phyloP scores from a whole-genome alignment of 306 rosid genomes.

The Spatholobus suberectus region DNA sequence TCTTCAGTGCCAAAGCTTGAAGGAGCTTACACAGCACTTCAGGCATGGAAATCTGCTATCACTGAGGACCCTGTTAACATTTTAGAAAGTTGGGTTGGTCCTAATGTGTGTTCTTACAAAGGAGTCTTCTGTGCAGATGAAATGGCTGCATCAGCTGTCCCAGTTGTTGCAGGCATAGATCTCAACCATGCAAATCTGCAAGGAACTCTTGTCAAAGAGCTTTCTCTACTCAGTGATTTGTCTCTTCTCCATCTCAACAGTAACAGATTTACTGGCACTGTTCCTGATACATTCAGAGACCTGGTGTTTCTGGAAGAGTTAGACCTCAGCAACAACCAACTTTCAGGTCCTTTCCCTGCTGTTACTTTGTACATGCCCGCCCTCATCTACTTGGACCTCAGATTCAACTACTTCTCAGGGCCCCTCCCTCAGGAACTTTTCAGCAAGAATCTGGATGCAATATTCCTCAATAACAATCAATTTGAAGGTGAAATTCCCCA shows the following conservation, averaged over 20 bases:
- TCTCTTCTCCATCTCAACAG: slow-evolving; percentile 86
- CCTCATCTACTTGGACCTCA: slow-evolving; percentile 85
- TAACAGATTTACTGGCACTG: slow-evolving; percentile 73
- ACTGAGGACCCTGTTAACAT: slow-evolving; percentile 77
- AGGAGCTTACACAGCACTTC: slow-evolving; percentile 78
- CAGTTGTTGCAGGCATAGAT: slow-evolving; percentile 81
- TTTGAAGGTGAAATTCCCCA: slow-evolving; percentile 85
- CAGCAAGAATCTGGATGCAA: slow-evolving; percentile 76
- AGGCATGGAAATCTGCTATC: slow-evolving; percentile 92
- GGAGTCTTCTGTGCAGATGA: slow-evolving; percentile 81
- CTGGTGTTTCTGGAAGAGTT: slow-evolving; percentile 73
- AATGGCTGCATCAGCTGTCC: slow-evolving; percentile 44
- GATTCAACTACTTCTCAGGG: slow-evolving; percentile 84
- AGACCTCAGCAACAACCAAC: slow-evolving; percentile 87
- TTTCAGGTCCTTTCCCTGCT: slow-evolving; percentile 82
- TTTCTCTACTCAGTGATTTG: slow-evolving; percentile 74
- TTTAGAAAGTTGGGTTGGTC: slow-evolving; percentile 72
- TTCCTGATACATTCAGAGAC: slow-evolving; percentile 73
- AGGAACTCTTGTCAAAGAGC: slow-evolving; percentile 81
- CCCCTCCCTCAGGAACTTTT: slow-evolving; percentile 75
- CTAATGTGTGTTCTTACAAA: slow-evolving; percentile 85
- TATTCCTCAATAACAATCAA: slow-evolving; percentile 83
- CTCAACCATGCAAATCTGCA: slow-evolving; percentile 91
- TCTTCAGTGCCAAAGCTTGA: slow-evolving; percentile 53
- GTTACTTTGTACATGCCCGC: slow-evolving; percentile 66